Evolutionary conservation across 331 rosid genomes (phyloP), one percentile per base, ranked within the genome.

Genomic region (Spiraea crenata): DNA sequence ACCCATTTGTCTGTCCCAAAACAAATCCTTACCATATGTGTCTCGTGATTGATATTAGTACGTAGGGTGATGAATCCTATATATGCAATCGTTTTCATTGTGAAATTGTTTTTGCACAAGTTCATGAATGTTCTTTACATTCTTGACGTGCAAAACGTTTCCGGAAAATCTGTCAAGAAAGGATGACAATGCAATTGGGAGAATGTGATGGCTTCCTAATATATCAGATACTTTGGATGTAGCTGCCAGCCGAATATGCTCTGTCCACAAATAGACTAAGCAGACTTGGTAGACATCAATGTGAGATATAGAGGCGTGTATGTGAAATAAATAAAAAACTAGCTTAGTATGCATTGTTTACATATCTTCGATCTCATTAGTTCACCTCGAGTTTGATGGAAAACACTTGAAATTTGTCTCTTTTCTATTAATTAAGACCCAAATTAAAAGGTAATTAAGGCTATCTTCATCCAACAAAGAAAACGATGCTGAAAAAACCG

Each of bases 321-420:
- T 2, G 31, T 25, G 31, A 2, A 25, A 25, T 25, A 25, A 25
- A 25, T 25, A 25, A 25, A 25, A 25, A 0, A 25, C 31, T 25
- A 25, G 31, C 31, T 25, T 25, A 25, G 31, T 25, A 25, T 25
- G 31, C 58, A 34, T 19, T 41, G 64, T 17, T 20, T 69, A 39
- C 74, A 69, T 63, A 40, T 69, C 63, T 52, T 45, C 31, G 31
- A 60, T 57, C 57, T 61, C 39, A 42, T 42, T 10, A 42, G 7
- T 42, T 10, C 9, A 42, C 47, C 47, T 42, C 47, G 9, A 3
- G 47, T 42, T 42, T 42, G 47, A 42, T 25, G 31, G 31, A 25
- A 5, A 42, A 42, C 47, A 42, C 47, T 4, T 5, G n/a, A 10
- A 17, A n/a, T 16, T 16, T 52, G 57, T 52, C 25, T 7, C 10